Evolutionary conservation across 805 yeast genomes (phyloP), one percentile per base, ranked within the genome.

Genomic region (Wickerhamomyces ciferrii): DNA sequence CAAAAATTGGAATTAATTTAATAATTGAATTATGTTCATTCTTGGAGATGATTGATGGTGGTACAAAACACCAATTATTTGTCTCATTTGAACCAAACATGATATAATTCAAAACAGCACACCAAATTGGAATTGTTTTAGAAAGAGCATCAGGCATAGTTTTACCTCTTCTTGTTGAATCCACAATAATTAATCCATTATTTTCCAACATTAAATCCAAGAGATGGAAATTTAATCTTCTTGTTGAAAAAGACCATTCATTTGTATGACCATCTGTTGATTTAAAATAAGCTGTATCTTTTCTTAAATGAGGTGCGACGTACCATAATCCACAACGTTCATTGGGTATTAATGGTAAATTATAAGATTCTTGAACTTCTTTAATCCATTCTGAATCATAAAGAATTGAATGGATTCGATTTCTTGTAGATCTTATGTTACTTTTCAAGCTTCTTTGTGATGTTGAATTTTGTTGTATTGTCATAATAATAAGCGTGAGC

Each of bases 281-380:
- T 58, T 90, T 90, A 68, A 90, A 90, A 58, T 90, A 89, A 17
- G 83, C 77, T 0, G 83, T 71, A 4, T 75, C 79, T 0, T 45
- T 39, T 21, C 64, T 67, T 0, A 53, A 41, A 0, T 49, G 46
- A 0, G 85, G 81, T 0, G 76, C 69, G 4, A 83, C 78, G 55
- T 90, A 90, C 97, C 97, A 90, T 14, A 78, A 58, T 0, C 97
- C 97, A 63, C 96, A 89, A 43, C 97, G 66, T 60, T 86, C 92
- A 61, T 90, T 90, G 5, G 96, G 85, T 2, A 82, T 61, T 9
- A 79, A 42, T 7, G 85, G 84, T 14, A 58, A 44, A 9, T 37
- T 43, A 51, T 64, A 74, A 0, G 69, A 53, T 0, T 63, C 56
- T 1, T 56, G 51, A 1, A 79, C 78, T 2, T 62, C 57, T 8